A percentile compares a stretch with the other conserved stretches of the same genome.
phyloP scores from a whole-genome alignment of 179 eudicot genomes.

The Actinidia chinensis region DNA sequence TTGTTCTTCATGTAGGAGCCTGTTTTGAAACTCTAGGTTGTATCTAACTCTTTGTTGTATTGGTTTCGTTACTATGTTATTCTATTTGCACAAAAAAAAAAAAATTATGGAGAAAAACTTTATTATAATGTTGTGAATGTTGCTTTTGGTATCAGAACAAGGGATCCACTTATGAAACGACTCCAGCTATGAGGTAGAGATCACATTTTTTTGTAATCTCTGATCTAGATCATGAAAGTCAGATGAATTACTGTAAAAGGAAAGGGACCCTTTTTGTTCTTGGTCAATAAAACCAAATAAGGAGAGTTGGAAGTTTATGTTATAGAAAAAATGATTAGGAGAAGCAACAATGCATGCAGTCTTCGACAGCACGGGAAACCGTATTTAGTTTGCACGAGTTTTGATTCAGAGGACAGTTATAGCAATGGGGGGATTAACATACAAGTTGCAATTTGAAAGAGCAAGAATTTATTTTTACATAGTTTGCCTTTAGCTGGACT shows the following conservation, averaged over 20 bases:
- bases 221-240: no score
- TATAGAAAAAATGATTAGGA: neutral
- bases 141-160: neutral
- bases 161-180: neutral
- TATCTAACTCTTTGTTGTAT: no score
- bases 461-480: no score
- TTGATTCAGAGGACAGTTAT: neutral
- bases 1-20: no score
- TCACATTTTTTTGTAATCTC: neutral
- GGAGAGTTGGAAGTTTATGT: neutral
- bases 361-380: no score
- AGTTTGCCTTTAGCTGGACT: neutral
- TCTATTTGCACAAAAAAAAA: no score
- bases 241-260: no score
- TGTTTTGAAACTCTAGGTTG: no score
- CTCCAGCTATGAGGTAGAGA: neutral
- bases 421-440: neutral
- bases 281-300: neutral
- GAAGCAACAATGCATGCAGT: neutral
- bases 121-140: neutral
- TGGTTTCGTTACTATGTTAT: no score
- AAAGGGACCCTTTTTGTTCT: neutral
- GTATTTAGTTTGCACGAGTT: neutral
- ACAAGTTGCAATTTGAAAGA: neutral
- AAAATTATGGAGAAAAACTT: no score